phyloP scores from a whole-genome alignment of 768 basidiomycete genomes.

The Mycena belliarum region DNA sequence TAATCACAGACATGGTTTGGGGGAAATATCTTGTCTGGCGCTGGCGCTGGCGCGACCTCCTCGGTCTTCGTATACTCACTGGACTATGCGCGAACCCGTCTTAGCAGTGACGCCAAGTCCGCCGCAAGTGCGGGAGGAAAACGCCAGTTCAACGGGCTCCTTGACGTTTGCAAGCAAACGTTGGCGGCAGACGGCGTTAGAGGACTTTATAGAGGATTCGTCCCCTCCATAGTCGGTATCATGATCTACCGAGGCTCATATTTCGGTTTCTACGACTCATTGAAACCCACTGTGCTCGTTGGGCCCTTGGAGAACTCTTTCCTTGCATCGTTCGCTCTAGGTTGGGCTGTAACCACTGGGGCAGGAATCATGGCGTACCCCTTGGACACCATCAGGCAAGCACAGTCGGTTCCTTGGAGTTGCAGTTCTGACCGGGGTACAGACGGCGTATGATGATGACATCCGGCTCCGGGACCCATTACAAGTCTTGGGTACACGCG shows the following conservation, averaged over 20 bases:
- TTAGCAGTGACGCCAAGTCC: constrained; percentile 81
- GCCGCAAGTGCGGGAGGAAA: constrained; percentile 65
- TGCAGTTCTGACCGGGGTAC: constrained; percentile 14
- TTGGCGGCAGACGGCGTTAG: constrained; percentile 79
- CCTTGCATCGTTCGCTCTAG: constrained; percentile 79
- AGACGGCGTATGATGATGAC: constrained; percentile 97
- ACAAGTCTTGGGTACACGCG: constrained; percentile 85
- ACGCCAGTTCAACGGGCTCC: constrained; percentile 83
- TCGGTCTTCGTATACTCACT: constrained; percentile 88
- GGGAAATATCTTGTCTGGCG: constrained; percentile 85
- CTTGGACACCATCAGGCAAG: constrained; percentile 64
- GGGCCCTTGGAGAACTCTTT: constrained; percentile 79
- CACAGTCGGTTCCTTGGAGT: constrained; percentile 2
- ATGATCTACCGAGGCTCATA: constrained; percentile 87
- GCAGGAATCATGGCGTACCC: constrained; percentile 79
- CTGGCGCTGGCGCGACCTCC: constrained; percentile 83
- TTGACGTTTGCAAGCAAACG: constrained; percentile 85
- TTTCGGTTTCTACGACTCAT: constrained; percentile 76
- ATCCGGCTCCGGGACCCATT: constrained; percentile 71
- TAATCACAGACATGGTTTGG: constrained; percentile 58
- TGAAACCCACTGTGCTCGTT: constrained; percentile 81
- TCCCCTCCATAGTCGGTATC: constrained; percentile 85
- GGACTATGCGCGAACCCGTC: constrained; percentile 88
- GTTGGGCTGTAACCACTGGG: constrained; percentile 85
- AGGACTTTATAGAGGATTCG: constrained; percentile 88